These are phyloP conservation scores for Anastatica hierochuntica DNA, from an alignment of 345 rosid genomes.

Conservation along the genomic window DNA sequence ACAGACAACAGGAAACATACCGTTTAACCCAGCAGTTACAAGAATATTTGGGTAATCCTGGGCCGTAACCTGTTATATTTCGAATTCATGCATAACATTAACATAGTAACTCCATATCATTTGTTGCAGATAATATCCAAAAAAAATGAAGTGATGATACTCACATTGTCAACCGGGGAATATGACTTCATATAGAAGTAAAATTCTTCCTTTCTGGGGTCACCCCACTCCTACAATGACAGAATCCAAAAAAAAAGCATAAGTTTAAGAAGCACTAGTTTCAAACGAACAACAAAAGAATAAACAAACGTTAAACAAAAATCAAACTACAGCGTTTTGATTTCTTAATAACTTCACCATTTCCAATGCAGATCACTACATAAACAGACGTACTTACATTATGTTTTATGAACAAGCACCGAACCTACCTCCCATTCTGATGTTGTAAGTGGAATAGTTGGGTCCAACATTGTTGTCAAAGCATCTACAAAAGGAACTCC, in stretches of 20 bases:
- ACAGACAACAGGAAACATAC: no score
- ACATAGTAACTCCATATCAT: not conserved
- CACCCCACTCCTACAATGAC: slow-evolving; percentile 89
- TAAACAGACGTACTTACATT: no score
- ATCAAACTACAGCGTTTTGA: not conserved
- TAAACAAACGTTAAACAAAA: no score
- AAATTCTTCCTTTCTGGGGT: slow-evolving; percentile 81
- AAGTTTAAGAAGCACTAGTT: no score
- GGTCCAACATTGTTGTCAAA: slow-evolving; percentile 93
- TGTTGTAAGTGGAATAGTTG: slow-evolving; percentile 89
- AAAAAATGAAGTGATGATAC: slow-evolving; percentile 6
- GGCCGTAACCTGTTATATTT: slow-evolving; percentile 46
- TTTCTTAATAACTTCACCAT: no score
- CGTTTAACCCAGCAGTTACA: slow-evolving; percentile 77
- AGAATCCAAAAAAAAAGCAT: not conserved
- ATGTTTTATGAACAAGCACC: no score
- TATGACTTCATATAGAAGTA: slow-evolving; percentile 88
- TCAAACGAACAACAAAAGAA: no score
- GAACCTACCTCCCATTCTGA: slow-evolving; percentile 95
- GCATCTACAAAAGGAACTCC: slow-evolving; percentile 97
- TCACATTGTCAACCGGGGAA: slow-evolving; percentile 89
- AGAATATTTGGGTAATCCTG: slow-evolving; percentile 79
- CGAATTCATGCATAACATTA: not conserved
- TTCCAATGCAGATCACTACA: no score
- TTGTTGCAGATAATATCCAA: not conserved